Base-by-base conservation (phyloP, 1,284 basidiomycete genomes). In the Heterobasidion annosum region DNA sequence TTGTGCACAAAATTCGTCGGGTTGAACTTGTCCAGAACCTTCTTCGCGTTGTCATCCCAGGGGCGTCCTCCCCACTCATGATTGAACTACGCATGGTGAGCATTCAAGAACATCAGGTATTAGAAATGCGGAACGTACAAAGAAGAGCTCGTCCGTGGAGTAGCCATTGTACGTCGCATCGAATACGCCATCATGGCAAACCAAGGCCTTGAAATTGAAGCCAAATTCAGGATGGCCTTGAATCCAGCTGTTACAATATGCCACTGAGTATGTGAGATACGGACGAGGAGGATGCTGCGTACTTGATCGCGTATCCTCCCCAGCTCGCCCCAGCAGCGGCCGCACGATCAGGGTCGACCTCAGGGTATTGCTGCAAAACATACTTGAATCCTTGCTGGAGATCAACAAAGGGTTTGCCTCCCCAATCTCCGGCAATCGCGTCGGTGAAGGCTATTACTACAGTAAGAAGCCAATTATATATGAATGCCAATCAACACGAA, bases 151-250 rank as follows among this genome's bases (percentile, higher is more conserved):
- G 54, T 94, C 92, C 3, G 91, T 96, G 8, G 84, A 79, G 68
- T 86, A 86, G 37, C 90, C 79, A 60, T 83, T 87, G 69, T 86
- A 88, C 15, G 71, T 77, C 1, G 84, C 75, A 61, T 90, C 85
- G 60, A 91, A 88, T 46, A 91, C 88, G n/a, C 91, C 91, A 63
- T 94, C 90, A 64, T 95, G 91, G 63, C 85, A 88, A 13, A 94
- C 82, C 44, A 97, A 74, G 1, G 91, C 90, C 74, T 94, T 95
- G 78, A 97, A 96, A 25, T 80, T 79, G 65, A 91, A 90, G 5
- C 77, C 81, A 58, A 72, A 91, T 58, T 93, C 88, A 13, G 93
- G 92, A 68, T 96, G 91, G 0, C 93, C 91, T 69, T 94, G 89
- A 57, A 96, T 93, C 91, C 91, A 97, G 68, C 93, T 96, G 54